Percentiles rank a stretch among this genome's conserved stretches.
Conservation (phyloP, 805 yeast genomes). For the Saccharomycopsis amapae region DNA sequence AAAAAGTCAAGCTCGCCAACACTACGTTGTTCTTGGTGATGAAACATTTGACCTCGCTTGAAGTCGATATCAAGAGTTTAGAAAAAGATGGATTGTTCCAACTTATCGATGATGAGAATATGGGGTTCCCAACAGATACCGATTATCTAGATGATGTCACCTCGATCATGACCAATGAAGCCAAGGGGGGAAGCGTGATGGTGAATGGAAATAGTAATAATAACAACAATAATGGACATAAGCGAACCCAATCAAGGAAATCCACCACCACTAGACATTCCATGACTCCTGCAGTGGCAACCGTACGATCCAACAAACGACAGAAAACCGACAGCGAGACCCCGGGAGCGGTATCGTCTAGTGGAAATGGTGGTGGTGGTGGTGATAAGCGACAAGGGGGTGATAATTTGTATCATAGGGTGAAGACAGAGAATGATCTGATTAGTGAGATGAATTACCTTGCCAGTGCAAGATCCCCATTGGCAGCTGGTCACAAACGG, state of each 20-base stretch:
- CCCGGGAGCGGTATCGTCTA: neutral
- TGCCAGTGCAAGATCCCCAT: no score
- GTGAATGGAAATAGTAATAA: neutral
- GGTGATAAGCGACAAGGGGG: neutral
- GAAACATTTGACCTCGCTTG: conserved; percentile 66
- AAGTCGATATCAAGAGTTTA: conserved; percentile 65
- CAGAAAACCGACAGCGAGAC: neutral
- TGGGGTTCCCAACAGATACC: conserved; percentile 28
- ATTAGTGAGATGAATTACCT: conserved; percentile 3
- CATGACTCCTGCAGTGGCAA: neutral
- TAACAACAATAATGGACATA: neutral
- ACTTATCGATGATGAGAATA: conserved; percentile 28
- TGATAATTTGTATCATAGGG: neutral
- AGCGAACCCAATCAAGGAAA: neutral
- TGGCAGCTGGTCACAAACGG: neutral
- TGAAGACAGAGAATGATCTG: conserved; percentile 5
- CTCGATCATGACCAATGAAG: neutral
- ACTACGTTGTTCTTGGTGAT: conserved; percentile 74
- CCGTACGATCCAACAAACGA: neutral
- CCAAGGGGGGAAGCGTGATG: neutral
- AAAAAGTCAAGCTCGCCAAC: conserved; percentile 71
- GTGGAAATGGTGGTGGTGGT: neutral
- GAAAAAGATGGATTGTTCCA: conserved; percentile 80
- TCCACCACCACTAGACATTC: neutral
- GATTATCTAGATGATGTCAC: conserved; percentile 3